A percentile compares a stretch with the other conserved stretches of the same genome.
Conservation (phyloP, 116 monocot genomes). For the Phalaenopsis hybrid region DNA sequence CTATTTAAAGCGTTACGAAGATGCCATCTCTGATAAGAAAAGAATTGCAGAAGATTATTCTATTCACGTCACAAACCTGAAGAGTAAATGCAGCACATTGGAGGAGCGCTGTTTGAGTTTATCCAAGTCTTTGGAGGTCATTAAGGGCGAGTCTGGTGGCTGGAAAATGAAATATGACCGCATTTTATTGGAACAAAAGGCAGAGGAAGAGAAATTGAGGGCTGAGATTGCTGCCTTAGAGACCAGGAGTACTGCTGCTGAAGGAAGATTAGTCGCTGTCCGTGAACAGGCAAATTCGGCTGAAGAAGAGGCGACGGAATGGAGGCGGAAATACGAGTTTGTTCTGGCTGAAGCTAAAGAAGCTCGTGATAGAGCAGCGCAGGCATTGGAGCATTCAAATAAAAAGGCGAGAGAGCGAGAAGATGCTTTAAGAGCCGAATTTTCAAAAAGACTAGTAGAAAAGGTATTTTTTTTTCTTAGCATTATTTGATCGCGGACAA, state of each 20-base stretch:
- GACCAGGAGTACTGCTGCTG: conserved; percentile 51
- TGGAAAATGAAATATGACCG: conserved; percentile 73
- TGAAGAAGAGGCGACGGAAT: conserved; percentile 75
- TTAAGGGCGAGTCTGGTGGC: conserved; percentile 39
- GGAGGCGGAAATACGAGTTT: conserved; percentile 79
- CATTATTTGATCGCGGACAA: neutral
- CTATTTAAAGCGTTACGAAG: conserved; percentile 76
- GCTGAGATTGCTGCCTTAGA: conserved; percentile 49
- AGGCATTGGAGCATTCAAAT: conserved; percentile 54
- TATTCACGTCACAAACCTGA: conserved; percentile 53
- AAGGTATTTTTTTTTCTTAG: neutral
- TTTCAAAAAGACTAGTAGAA: conserved; percentile 20
- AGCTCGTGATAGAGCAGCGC: conserved; percentile 59
- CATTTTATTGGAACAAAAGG: conserved; percentile 32
- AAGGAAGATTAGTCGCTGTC: conserved; percentile 69
- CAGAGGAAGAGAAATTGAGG: conserved; percentile 45
- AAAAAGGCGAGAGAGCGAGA: conserved; percentile 72
- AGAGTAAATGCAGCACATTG: conserved; percentile 67
- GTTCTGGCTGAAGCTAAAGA: conserved; percentile 63
- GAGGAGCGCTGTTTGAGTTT: conserved; percentile 59
- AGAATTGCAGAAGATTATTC: conserved; percentile 61
- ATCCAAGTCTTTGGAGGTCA: conserved; percentile 52
- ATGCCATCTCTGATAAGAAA: conserved; percentile 59
- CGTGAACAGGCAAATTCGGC: conserved; percentile 73
- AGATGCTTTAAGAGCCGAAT: conserved; percentile 61